A percentile compares a stretch with the other conserved stretches of the same genome.
Evolutionary conservation across 139 green algal genomes (phyloP).

Genomic region (Bryopsis sp.): DNA sequence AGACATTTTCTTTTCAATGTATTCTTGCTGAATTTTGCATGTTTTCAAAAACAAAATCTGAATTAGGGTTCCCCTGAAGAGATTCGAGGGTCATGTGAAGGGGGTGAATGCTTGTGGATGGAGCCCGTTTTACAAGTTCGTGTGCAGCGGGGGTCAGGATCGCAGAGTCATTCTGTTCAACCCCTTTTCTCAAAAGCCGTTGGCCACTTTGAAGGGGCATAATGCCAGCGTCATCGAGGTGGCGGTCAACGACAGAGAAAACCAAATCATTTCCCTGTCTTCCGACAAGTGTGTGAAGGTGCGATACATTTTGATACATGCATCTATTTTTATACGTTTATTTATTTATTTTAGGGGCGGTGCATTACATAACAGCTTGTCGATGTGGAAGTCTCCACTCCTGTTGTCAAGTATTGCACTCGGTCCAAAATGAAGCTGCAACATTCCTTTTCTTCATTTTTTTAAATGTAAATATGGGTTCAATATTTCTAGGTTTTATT

Average conservation of each 20-base stretch:
- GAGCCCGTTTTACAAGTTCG: constrained; percentile 49
- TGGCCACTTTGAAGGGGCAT: constrained; percentile 50
- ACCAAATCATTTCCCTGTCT: constrained; percentile 56
- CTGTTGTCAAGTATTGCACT: too few species aligned
- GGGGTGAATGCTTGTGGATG: constrained; percentile 43
- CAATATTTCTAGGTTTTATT: too few species aligned
- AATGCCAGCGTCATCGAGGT: constrained; percentile 39
- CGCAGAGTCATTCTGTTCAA: constrained; percentile 60
- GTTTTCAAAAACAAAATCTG: too few species aligned
- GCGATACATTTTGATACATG: too few species aligned
- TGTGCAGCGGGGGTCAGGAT: constrained; percentile 35
- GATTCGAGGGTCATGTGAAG: constrained; percentile 33
- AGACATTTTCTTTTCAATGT: too few species aligned
- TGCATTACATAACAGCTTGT: too few species aligned
- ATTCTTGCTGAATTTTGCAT: too few species aligned
- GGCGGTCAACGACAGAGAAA: constrained; percentile 54
- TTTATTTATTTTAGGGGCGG: too few species aligned
- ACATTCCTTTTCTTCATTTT: background rate
- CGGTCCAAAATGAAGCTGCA: too few species aligned
- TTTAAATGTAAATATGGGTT: background rate
- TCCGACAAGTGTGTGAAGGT: constrained; percentile 58
- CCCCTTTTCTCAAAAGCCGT: constrained; percentile 51
- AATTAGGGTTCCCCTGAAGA: constrained; percentile 34
- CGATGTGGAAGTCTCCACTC: too few species aligned
- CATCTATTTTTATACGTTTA: too few species aligned